Conservation (phyloP, 257 asterid species). For the Solanum piurae region DNA sequence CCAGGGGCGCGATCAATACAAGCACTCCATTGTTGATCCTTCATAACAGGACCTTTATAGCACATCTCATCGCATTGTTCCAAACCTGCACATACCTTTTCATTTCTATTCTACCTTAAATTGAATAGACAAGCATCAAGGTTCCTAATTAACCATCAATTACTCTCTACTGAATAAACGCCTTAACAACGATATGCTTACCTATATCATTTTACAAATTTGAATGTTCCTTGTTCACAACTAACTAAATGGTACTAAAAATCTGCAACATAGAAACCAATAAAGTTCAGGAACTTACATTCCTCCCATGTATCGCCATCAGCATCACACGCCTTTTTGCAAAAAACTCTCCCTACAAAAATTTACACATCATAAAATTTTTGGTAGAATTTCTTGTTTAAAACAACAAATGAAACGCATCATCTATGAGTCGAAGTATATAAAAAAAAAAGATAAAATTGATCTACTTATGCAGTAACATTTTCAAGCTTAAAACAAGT, state of each 20-base stretch:
- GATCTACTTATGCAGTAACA: too few species aligned
- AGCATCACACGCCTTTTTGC: conserved; percentile 85
- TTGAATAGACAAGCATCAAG: background rate
- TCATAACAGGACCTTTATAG: conserved; percentile 86
- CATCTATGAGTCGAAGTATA: background rate
- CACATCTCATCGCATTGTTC: conserved; percentile 82
- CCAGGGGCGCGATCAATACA: conserved; percentile 98
- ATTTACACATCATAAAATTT: background rate
- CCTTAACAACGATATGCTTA: background rate
- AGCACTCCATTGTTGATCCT: conserved; percentile 90
- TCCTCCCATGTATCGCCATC: conserved; percentile 83
- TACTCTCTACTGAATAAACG: background rate
- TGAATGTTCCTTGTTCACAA: background rate
- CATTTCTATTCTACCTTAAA: background rate
- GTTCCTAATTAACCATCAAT: background rate
- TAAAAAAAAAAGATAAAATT: too few species aligned
- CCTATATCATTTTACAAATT: background rate
- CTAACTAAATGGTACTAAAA: background rate
- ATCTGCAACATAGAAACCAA: background rate
- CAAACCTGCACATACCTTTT: conserved; percentile 35
- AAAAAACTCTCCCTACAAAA: conserved; percentile 77
- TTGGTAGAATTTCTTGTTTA: background rate
- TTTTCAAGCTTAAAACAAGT: too few species aligned
- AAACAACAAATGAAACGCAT: background rate
- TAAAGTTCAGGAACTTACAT: conserved; percentile 35